Percentiles rank a stretch among this genome's conserved stretches.
Conservation (phyloP, 345 rosid genomes). For the Eutrema yunnanense region DNA sequence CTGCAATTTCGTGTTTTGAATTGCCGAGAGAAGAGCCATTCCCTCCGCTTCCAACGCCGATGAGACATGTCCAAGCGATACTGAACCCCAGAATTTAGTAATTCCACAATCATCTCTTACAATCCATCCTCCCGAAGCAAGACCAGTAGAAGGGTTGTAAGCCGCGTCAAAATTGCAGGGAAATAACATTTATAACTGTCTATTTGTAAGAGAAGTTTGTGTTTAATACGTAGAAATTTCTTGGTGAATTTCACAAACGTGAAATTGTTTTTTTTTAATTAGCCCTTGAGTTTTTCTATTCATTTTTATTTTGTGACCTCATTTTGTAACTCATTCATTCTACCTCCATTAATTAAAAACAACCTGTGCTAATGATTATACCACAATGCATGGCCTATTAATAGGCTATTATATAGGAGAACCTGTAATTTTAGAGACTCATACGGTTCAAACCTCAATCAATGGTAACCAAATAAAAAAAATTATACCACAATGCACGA, state of each 20-base stretch:
- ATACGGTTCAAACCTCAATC: background rate
- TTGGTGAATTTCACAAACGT: slow-evolving; percentile 27
- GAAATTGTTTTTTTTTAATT: background rate
- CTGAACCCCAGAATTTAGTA: too few relatives aligned
- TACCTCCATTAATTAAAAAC: background rate
- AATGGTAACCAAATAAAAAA: background rate
- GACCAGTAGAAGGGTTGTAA: too few relatives aligned
- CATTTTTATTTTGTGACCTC: background rate
- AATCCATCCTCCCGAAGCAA: too few relatives aligned
- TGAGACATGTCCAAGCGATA: too few relatives aligned
- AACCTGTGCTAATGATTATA: background rate
- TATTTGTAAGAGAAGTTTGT: slow-evolving; percentile 24
- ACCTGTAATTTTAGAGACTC: background rate
- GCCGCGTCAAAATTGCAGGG: too few relatives aligned
- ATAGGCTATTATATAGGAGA: background rate
- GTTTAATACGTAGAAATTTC: slow-evolving; percentile 10
- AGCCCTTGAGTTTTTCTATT: background rate
- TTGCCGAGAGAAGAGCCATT: too few relatives aligned
- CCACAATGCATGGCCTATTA: background rate
- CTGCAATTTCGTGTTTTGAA: too few relatives aligned
- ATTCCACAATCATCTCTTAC: too few relatives aligned
- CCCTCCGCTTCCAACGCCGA: too few relatives aligned
- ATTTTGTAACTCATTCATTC: slow-evolving; percentile 5
- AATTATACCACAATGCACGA: background rate
- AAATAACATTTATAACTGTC: slow-evolving; percentile 28